Conservation (phyloP, 192 early-diverging fungal genomes). For the Podila epicladia region DNA sequence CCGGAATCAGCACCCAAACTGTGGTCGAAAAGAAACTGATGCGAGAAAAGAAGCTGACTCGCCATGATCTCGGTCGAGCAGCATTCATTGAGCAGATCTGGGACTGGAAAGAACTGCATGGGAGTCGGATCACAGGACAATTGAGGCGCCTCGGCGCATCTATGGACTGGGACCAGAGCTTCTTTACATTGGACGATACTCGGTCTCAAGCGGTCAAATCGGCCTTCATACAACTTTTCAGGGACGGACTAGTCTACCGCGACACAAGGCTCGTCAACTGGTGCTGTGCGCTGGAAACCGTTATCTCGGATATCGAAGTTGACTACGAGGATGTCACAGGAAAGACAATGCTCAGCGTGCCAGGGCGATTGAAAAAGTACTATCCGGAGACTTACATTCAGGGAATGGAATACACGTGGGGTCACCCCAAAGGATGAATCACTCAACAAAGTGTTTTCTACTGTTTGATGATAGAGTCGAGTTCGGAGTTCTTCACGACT, state of each 20-base stretch:
- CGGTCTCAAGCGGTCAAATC: constrained; percentile 82
- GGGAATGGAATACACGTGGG: too few relatives aligned
- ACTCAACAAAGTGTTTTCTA: background rate
- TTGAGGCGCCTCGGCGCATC: constrained; percentile 85
- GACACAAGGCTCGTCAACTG: constrained; percentile 95
- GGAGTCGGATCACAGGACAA: constrained; percentile 85
- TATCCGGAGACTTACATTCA: background rate
- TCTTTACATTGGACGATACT: constrained; percentile 92
- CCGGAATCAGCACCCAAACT: constrained; percentile 96
- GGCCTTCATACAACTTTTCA: constrained; percentile 89
- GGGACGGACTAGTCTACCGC: constrained; percentile 91
- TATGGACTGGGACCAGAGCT: constrained; percentile 85
- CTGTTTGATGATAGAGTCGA: constrained; percentile 81
- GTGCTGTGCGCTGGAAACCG: constrained; percentile 94
- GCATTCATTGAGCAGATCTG: constrained; percentile 86
- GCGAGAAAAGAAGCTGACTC: constrained; percentile 69
- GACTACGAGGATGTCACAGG: constrained; percentile 86
- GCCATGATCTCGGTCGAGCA: constrained; percentile 90
- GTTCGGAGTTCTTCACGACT: constrained; percentile 91
- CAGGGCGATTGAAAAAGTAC: constrained; percentile 78
- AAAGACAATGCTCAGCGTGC: constrained; percentile 74
- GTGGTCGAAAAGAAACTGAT: constrained; percentile 94
- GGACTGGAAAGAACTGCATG: constrained; percentile 87
- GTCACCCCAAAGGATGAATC: background rate
- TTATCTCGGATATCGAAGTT: constrained; percentile 96